Base-by-base conservation (phyloP, 2,329 filamentous ascomycete species). In the Hypoxylon sp. region DNA sequence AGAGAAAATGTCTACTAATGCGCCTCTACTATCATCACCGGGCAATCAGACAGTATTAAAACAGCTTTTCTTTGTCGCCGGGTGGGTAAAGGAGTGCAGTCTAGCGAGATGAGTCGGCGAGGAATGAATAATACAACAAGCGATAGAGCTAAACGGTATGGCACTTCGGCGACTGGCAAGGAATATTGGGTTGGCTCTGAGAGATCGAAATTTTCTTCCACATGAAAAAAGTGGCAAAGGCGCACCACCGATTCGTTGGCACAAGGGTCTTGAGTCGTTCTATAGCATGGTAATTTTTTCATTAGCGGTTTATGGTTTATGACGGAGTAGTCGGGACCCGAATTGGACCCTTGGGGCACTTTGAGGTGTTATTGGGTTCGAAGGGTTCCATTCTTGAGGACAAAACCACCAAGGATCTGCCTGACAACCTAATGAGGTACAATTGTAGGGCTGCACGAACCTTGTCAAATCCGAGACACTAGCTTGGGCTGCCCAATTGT, bases 381-480 rank as follows among this genome's bases (percentile, higher is more conserved):
- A 61, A 61, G 56, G 61, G 61, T 60, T 61, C 61, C 56, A 61
- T 61, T 46, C 37, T 41, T 46, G 29, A 41, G 50, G 61, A 59
- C 53, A 48, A n/a, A 54, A 37, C 53, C 41, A 53, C 32, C 48
- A 34, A 59, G 29, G 37, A 39, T 37, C n/a, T 27, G 21, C 50
- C 50, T 39, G 50, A 52, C 21, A 52, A 41, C 50, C 50, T 52
- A 39, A 54, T 54, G 52, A 54, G 52, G 52, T 54, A 54, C 52
- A 41, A 54, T 46, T 63, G 29, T 66, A 69, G 66, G 67, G 60
- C 67, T 69, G 60, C 67, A 69, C 67, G 56, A 69, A 69, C 67
- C 67, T 69, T 55, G 63, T 69, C 67, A 60, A 61, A 56, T 67
- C 61, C 61, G 63, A 69, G 61, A 69, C 67, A 64, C 67, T 67